Percentiles rank a stretch among this genome's conserved stretches.
Conservation (phyloP, 805 yeast species). For the Ogataea glucozyma region DNA sequence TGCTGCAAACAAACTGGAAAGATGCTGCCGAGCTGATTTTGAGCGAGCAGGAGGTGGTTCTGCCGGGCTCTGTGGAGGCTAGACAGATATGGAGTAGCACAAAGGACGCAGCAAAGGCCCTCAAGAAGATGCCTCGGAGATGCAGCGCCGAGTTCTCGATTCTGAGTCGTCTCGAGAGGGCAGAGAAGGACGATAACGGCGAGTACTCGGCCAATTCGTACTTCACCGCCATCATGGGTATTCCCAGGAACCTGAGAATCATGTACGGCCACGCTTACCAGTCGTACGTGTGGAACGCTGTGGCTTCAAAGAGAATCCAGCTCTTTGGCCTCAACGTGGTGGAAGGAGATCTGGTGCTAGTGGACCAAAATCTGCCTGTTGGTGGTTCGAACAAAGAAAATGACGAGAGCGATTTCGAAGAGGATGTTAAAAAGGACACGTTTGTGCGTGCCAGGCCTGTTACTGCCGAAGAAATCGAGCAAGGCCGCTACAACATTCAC, state of each 20-base stretch:
- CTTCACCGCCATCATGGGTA: conserved; percentile 78
- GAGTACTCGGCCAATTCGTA: conserved; percentile 55
- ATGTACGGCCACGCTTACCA: conserved; percentile 99
- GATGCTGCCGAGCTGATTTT: conserved; percentile 76
- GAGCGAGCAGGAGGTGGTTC: conserved; percentile 80
- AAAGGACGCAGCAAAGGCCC: conserved; percentile 61
- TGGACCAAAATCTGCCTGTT: conserved; percentile 28
- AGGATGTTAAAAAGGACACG: conserved; percentile 62
- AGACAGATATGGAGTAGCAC: conserved; percentile 80
- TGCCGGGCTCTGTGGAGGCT: conserved; percentile 82
- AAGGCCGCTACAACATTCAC: conserved; percentile 61
- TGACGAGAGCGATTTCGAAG: conserved; percentile 59
- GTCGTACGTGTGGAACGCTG: conserved; percentile 91
- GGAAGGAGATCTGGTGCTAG: conserved; percentile 76
- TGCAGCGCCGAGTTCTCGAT: conserved; percentile 84
- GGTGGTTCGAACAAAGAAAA: conserved; percentile 31
- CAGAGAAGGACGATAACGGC: conserved; percentile 47
- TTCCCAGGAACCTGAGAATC: conserved; percentile 87
- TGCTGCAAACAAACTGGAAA: conserved; percentile 75
- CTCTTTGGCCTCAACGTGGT: conserved; percentile 68
- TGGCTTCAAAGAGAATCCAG: conserved; percentile 73
- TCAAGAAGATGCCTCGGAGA: conserved; percentile 79
- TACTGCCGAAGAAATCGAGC: conserved; percentile 68
- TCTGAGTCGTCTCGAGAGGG: conserved; percentile 58
- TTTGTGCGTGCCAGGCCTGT: conserved; percentile 71